A percentile compares a stretch with the other conserved stretches of the same genome.
Conservation (phyloP, 345 rosid species). For the Acer campestre region DNA sequence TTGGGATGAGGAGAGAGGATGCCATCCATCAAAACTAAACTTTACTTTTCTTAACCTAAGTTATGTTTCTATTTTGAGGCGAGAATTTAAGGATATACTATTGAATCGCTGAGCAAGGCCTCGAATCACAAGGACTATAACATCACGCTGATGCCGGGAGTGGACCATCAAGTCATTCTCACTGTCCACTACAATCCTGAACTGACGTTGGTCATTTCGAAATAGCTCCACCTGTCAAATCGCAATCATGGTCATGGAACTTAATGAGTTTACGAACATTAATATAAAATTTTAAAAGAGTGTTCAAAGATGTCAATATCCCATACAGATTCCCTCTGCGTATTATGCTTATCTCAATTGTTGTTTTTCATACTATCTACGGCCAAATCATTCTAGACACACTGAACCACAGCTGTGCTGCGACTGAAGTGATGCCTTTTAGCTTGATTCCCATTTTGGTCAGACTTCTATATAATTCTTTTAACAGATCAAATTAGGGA, state of each 20-base stretch:
- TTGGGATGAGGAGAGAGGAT: too few relatives aligned
- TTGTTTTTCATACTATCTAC: too few relatives aligned
- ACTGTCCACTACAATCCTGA: slow-evolving; percentile 85
- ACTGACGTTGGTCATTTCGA: slow-evolving; percentile 81
- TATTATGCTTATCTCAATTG: too few relatives aligned
- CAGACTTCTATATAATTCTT: too few relatives aligned
- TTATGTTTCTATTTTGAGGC: slow-evolving; percentile 76
- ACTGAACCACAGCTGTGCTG: too few relatives aligned
- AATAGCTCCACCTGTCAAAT: slow-evolving; percentile 30
- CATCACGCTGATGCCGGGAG: slow-evolving; percentile 78
- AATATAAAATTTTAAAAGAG: too few relatives aligned
- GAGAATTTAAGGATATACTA: slow-evolving; percentile 94
- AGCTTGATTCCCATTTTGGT: too few relatives aligned
- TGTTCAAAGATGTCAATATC: too few relatives aligned
- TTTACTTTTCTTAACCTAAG: slow-evolving; percentile 11
- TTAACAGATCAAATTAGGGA: too few relatives aligned
- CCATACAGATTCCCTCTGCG: too few relatives aligned
- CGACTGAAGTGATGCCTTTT: too few relatives aligned
- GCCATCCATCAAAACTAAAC: slow-evolving; percentile 9
- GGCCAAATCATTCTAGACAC: too few relatives aligned
- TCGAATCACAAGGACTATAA: slow-evolving; percentile 77
- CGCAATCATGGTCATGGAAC: background rate
- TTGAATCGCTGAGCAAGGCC: slow-evolving; percentile 95
- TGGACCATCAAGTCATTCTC: slow-evolving; percentile 83
- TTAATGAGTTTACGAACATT: background rate